Conservation (phyloP, 2,329 filamentous ascomycete genomes). For the Podosphaera fusca region DNA sequence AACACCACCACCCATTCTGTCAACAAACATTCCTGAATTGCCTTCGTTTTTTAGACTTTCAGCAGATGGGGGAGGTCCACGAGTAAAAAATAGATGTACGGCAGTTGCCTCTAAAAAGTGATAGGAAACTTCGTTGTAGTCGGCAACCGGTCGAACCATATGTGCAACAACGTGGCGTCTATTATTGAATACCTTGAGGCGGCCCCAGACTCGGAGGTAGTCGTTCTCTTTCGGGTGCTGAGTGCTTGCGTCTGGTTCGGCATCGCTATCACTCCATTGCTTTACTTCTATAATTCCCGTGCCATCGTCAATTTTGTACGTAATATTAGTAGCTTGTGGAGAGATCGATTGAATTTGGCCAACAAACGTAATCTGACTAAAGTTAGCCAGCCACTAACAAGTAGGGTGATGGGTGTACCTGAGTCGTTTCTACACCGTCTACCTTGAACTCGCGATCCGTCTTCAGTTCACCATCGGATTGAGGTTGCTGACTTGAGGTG, state of each 20-base stretch:
- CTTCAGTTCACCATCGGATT: conserved; percentile 36
- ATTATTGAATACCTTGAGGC: conserved; percentile 62
- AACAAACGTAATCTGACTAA: conserved; percentile 50
- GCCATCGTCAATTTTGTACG: conserved; percentile 84
- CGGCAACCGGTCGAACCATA: conserved; percentile 54
- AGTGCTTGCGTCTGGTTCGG: conserved; percentile 19
- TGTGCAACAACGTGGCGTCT: conserved; percentile 64
- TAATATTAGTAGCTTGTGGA: conserved; percentile 73
- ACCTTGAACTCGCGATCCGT: conserved; percentile 36
- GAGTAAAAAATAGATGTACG: conserved; percentile 65
- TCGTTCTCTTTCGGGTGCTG: conserved; percentile 41
- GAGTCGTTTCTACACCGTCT: conserved; percentile 48
- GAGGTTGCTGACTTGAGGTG: conserved; percentile 32
- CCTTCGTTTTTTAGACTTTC: conserved; percentile 17
- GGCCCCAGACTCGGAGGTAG: conserved; percentile 71
- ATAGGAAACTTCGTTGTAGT: conserved; percentile 84
- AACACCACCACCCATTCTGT: conserved; percentile 17
- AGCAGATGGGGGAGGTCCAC: conserved; percentile 30
- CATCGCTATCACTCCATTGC: conserved; percentile 41
- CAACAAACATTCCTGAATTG: conserved; percentile 17
- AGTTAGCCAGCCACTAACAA: conserved; percentile 1
- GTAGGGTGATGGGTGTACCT: conserved; percentile 17
- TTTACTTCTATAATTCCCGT: conserved; percentile 83
- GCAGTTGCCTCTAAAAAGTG: conserved; percentile 78
- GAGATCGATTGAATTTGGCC: conserved; percentile 77